Evolutionary conservation across 768 basidiomycete genomes (phyloP), one percentile per base, ranked within the genome.

Genomic region (Tephrocybe sp.): DNA sequence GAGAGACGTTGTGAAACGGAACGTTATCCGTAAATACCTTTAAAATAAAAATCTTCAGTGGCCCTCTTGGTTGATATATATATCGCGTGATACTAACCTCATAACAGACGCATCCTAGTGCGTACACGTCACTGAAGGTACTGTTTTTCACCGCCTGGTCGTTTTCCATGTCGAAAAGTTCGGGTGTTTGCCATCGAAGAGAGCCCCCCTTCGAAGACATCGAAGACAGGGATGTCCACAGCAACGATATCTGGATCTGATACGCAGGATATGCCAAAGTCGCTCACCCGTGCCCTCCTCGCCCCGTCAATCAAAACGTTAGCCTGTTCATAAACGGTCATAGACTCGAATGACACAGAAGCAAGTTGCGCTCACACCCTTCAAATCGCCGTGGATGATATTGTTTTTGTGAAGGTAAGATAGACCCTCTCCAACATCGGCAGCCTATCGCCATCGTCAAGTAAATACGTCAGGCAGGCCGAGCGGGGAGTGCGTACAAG

Each of bases 321-420:
- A 7, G 32, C 17, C 45, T 45, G n/a, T 17, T n/a, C n/a, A 44
- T 26, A 28, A 11, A 12, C 12, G 15, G 15, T 36, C 17, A 15
- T 4, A 4, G 20, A 20, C 20, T 17, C 7, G 17, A 12, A 18
- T 7, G 17, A 3, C 32, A 15, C 17, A 20, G 4, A 14, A 21
- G 45, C 32, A 34, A 11, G 33, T 2, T 17, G 34, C 17, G 18
- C 45, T 21, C 20, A 45, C 44, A 18, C 28, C 45, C 32, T 45
- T 45, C 18, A 45, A 25, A 36, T 45, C 45, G 21, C 45, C 45
- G 14, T 45, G 45, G 21, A 45, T 34, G n/a, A 45, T 36, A 21
- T 18, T 26, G 6, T 33, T 45, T 2, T 24, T 33, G 21, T 45
- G 45, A n/a, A 45, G 14, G 21, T 45, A 45, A 1, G 12, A 7